Conservation (phyloP, 2,329 filamentous ascomycete species). For the Fusarium robinianum region DNA sequence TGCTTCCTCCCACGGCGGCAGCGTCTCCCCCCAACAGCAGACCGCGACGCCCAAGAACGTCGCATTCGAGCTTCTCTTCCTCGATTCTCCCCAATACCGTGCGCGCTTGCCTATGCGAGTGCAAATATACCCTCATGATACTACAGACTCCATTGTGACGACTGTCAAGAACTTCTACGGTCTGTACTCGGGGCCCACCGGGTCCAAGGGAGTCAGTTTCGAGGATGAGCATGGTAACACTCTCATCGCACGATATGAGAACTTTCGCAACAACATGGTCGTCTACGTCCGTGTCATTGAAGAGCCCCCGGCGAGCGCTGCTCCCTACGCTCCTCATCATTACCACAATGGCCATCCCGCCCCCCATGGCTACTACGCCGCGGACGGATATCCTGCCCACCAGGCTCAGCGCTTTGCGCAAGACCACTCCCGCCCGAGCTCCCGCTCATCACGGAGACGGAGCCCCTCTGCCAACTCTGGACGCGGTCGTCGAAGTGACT, state of each 20-base stretch:
- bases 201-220: constrained; percentile 86
- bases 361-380: constrained; percentile 58
- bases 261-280: constrained; percentile 88
- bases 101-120: constrained; percentile 83
- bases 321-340: constrained; percentile 56
- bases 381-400: constrained; percentile 55
- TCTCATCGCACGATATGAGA: constrained; percentile 94
- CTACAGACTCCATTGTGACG: constrained; percentile 95
- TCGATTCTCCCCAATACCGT: constrained; percentile 68
- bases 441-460: constrained; percentile 72
- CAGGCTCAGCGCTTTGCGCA: constrained; percentile 57
- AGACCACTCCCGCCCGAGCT: constrained; percentile 68
- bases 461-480: constrained; percentile 75
- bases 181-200: constrained; percentile 74
- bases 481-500: constrained; percentile 76
- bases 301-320: constrained; percentile 52
- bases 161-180: constrained; percentile 99
- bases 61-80: constrained; percentile 76
- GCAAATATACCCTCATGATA: constrained; percentile 93
- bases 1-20: constrained; percentile 48
- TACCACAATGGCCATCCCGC: constrained; percentile 58
- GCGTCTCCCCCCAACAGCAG: constrained; percentile 54
- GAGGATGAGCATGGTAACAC: constrained; percentile 89
- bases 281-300: constrained; percentile 89
- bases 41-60: constrained; percentile 68